A percentile compares a stretch with the other conserved stretches of the same genome.
Evolutionary conservation across 78 protist species (phyloP).

Genomic region (Tieghemostelium lacteum): DNA sequence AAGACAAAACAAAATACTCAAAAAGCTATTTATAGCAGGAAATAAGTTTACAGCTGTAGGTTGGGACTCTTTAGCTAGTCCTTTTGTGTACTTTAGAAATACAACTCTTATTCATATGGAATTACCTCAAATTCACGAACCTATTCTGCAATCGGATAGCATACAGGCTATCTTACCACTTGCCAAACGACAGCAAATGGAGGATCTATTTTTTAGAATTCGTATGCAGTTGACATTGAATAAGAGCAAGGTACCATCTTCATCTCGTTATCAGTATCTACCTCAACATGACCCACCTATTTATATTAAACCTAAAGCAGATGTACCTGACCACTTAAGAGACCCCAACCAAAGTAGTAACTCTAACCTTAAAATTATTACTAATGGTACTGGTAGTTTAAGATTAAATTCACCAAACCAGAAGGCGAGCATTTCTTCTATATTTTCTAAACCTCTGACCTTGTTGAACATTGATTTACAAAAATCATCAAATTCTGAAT

Average conservation of each 20-base stretch:
- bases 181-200: slow-evolving; percentile 15
- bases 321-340: slow-evolving; percentile 33
- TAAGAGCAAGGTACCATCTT: slow-evolving; percentile 24
- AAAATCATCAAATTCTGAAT: no score
- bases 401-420: background rate
- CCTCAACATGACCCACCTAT: slow-evolving; percentile 50
- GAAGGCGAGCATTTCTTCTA: slow-evolving; percentile 14
- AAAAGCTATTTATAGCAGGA: slow-evolving; percentile 29
- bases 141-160: background rate
- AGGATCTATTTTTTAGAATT: slow-evolving; percentile 9
- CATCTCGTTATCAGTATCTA: slow-evolving; percentile 23
- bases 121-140: background rate
- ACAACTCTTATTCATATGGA: slow-evolving; percentile 18
- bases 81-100: slow-evolving; percentile 42
- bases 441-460: slow-evolving; percentile 66
- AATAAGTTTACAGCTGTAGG: slow-evolving; percentile 44
- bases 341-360: background rate
- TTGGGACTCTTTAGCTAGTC: slow-evolving; percentile 43
- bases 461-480: no score
- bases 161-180: background rate
- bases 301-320: slow-evolving; percentile 23
- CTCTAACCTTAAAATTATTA: background rate
- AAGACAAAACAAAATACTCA: slow-evolving; percentile 29
- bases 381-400: background rate
- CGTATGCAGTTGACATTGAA: slow-evolving; percentile 28